Evolutionary conservation across 306 rosid species (phyloP), one percentile per base, ranked within the genome.

Genomic region (Sesbania bispinosa): DNA sequence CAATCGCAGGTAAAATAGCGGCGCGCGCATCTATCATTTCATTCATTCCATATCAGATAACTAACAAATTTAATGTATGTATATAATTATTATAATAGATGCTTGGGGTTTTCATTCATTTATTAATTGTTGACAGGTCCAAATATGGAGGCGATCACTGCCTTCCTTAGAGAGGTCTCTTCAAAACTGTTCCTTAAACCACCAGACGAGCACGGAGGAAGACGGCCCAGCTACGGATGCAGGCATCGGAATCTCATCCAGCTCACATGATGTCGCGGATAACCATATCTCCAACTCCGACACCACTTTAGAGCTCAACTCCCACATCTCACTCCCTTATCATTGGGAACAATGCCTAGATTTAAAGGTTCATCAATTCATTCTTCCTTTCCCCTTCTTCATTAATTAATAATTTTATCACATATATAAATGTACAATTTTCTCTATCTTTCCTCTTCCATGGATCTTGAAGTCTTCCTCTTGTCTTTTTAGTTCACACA

Each of bases 301-400:
- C 43, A 70, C 90, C 16, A 15, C 88, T 60, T 82, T 90, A 69
- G 97, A 93, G 67, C 97, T 94, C 76, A 94, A 94, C 90, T 94
- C 98, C 10, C 85, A 89, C 63, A 50, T 89, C 68, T 88, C 97
- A 1, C 92, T 93, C 59, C 98, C 98, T 43, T 87, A 88, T 78
- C 88, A 87, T 65, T 94, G 98, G 98, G 98, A 94, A 45, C 98
- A 94, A 85, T 94, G 98, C 83, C 89, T 94, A 14, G 96, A 94
- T 74, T 77, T 94, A 72, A 94, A 94, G 98, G 98, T 54, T n/a
- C 51, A 2, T 62, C 4, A 35, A 60, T 62, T 43, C 33, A 2
- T 14, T 27, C 2, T 4, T 21, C 18, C 30, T 1, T 4, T 9
- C 21, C 14, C 41, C n/a, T n/a, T 50, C 54, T 5, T 1, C 42